Evolutionary conservation across 148 eudicot genomes (phyloP), one percentile per base, ranked within the genome.

Genomic region (Dianthus caryophyllus): DNA sequence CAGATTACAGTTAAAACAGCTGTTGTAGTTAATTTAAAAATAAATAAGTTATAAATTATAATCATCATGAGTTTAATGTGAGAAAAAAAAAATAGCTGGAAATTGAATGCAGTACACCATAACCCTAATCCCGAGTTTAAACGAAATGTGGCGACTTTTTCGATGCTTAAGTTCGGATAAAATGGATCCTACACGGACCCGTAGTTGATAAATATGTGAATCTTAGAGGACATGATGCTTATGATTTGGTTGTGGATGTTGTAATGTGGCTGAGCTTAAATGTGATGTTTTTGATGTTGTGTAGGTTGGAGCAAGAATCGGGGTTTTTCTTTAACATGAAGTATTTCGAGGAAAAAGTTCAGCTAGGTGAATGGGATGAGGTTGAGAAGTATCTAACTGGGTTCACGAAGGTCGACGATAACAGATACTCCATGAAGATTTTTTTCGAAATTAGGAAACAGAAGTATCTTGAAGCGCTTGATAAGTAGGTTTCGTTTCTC

Each of bases 281-380:
- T 29, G 20, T 47, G 38, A 54, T 64, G 69, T 65, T 65, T 62
- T 11, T 55, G 33, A 27, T 61, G 52, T 33, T 66, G 61, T 66
- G 52, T 63, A 90, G 97, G 86, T 85, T 91, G 49, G 97, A 91
- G 70, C 89, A 91, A 74, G 97, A 91, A 78, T 91, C 97, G 9
- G 95, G 95, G 0, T 84, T 91, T 74, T 88, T 68, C 84, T 91
- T 91, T 72, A 91, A 91, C 65, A 83, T 91, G 84, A 91, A 84
- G 68, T 83, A 91, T 76, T 91, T 91, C 44, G 97, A 88, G 68
- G 97, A 91, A 86, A 88, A 83, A 77, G 95, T 91, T 10, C 89
- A 79, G 43, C 82, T 85, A 54, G 97, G 97, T 57, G 97, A 91
- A 71, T 91, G 91, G 97, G 97, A 91, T 0, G 97, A 91, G 75